Conservation (phyloP, 371 early-diverging fungal genomes). For the Rhizopus stolonifer region DNA sequence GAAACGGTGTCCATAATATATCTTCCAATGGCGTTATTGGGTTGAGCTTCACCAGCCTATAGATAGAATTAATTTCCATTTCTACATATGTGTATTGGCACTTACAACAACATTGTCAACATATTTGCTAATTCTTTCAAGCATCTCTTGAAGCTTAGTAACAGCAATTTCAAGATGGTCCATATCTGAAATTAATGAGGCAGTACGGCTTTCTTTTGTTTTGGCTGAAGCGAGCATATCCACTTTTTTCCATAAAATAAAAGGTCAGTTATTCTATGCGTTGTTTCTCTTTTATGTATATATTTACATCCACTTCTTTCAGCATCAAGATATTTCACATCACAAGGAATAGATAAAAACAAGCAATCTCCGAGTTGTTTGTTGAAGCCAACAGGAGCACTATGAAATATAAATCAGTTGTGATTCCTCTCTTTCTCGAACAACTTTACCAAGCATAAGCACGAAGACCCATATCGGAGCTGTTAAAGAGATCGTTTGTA, state of each 20-base stretch:
- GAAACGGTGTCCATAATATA: constrained; percentile 93
- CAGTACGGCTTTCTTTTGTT: constrained; percentile 52
- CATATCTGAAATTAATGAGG: constrained; percentile 80
- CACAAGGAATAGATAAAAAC: constrained; percentile 86
- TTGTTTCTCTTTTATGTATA: not conserved
- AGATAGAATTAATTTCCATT: not conserved
- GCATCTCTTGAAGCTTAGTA: constrained; percentile 76
- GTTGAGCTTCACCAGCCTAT: constrained; percentile 59
- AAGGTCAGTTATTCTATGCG: not conserved
- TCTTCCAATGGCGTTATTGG: constrained; percentile 86
- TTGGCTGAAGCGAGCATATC: constrained; percentile 78
- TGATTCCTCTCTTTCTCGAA: not conserved
- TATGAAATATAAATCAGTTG: constrained; percentile 20
- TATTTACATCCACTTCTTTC: constrained; percentile 86
- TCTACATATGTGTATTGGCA: not conserved
- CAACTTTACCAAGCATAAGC: constrained; percentile 67
- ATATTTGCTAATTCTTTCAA: constrained; percentile 81
- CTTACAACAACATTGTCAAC: constrained; percentile 80
- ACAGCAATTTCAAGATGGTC: constrained; percentile 85
- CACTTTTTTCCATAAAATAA: constrained; percentile 45
- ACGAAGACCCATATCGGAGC: constrained; percentile 72
- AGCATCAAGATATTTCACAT: constrained; percentile 84
- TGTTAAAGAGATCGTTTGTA: constrained; percentile 65
- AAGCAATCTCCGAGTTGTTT: constrained; percentile 72
- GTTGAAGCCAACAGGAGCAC: constrained; percentile 73